Evolutionary conservation across 306 rosid genomes (phyloP).

Genomic region (Lotus japonicus): DNA sequence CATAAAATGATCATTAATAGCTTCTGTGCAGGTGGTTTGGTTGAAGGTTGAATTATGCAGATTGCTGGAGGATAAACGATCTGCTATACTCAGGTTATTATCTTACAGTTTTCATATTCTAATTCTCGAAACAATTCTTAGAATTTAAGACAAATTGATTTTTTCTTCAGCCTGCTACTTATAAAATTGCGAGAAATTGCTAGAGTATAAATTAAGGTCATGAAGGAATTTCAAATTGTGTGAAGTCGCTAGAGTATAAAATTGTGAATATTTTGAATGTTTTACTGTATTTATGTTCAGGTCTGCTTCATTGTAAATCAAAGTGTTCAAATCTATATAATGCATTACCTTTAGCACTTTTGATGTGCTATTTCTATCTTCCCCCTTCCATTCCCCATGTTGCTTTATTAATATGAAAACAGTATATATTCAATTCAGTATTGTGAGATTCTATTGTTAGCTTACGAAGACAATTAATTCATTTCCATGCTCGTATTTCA

Average conservation of each 20-base stretch:
- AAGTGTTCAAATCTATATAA: background rate
- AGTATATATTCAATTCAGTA: background rate
- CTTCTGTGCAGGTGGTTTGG: conserved; percentile 78
- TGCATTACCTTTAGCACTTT: background rate
- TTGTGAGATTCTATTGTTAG: background rate
- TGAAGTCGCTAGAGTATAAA: too few species aligned
- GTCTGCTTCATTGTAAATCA: conserved; percentile 3
- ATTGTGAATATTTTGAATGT: too few species aligned
- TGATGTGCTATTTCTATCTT: conserved; percentile 13
- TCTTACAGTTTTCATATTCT: background rate
- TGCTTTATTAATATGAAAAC: conserved; percentile 18
- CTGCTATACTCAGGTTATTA: conserved; percentile 72
- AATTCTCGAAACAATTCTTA: background rate
- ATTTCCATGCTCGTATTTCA: conserved; percentile 21
- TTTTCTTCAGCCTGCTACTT: conserved; percentile 8
- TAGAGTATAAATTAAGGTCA: conserved; percentile 5
- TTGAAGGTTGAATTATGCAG: conserved; percentile 90
- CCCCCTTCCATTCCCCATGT: conserved; percentile 3
- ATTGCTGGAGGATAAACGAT: conserved; percentile 91
- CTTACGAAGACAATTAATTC: conserved; percentile 13
- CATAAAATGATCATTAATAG: conserved; percentile 39
- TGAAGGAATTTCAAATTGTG: too few species aligned
- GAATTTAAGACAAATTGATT: background rate
- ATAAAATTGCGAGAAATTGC: conserved; percentile 1
- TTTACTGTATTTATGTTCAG: conserved; percentile 11